These are phyloP conservation scores for Syncephalastrum racemosum DNA, from an alignment of 371 early-diverging fungal genomes.

Conservation along the genomic window DNA sequence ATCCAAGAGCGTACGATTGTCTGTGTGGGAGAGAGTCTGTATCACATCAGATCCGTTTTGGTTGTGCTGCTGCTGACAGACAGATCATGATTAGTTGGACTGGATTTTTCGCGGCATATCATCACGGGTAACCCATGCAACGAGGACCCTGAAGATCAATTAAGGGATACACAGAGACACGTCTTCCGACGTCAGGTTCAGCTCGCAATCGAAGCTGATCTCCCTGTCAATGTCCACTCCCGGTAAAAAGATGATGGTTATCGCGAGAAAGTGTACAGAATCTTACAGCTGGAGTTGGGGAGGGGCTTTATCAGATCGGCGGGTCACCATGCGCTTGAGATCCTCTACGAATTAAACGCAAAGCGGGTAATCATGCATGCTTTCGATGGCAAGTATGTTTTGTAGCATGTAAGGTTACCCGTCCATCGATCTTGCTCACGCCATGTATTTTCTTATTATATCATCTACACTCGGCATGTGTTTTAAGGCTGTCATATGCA, in stretches of 20 bases:
- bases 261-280: background rate
- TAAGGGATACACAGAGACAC: slow-evolving; percentile 52
- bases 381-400: slow-evolving; percentile 62
- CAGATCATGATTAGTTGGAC: slow-evolving; percentile 41
- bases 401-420: too few species aligned
- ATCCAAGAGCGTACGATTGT: slow-evolving; percentile 18
- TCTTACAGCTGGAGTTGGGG: background rate
- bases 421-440: too few species aligned
- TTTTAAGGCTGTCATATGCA: slow-evolving; percentile 39
- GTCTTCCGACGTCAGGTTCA: slow-evolving; percentile 57
- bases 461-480: background rate
- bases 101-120: slow-evolving; percentile 69
- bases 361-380: slow-evolving; percentile 64
- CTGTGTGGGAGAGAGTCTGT: slow-evolving; percentile 52
- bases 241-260: slow-evolving; percentile 18
- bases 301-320: slow-evolving; percentile 37
- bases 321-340: slow-evolving; percentile 65
- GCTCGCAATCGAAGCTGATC: slow-evolving; percentile 47
- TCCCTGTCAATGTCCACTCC: slow-evolving; percentile 72
- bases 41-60: background rate
- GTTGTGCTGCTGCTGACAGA: background rate
- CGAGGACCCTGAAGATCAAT: slow-evolving; percentile 31
- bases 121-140: slow-evolving; percentile 31
- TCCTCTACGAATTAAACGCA: slow-evolving; percentile 53
- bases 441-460: background rate